Evolutionary conservation across 169 alveolate species (phyloP).

Genomic region (Cyclospora cayetanensis): DNA sequence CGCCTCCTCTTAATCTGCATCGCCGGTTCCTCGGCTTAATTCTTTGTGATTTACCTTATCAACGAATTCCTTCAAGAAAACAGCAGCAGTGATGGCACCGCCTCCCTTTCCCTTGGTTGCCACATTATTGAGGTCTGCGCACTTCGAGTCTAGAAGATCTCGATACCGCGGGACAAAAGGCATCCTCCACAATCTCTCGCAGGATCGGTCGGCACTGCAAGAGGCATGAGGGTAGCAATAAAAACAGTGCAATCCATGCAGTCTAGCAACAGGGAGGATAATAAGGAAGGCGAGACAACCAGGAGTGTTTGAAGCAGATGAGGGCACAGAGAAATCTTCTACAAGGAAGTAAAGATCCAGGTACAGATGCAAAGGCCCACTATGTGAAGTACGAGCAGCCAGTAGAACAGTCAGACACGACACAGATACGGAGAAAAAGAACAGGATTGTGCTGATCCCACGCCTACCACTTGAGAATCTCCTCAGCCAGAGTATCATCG

Average conservation of each 20-base stretch:
- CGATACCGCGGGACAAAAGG: constrained; percentile 89
- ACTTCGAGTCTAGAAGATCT: constrained; percentile 83
- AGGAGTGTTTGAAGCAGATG: neutral
- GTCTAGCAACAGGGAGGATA: neutral
- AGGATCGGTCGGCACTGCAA: constrained; percentile 76
- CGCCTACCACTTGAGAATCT: constrained; percentile 28
- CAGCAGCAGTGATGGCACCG: constrained; percentile 91
- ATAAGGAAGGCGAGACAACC: neutral
- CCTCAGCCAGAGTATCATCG: constrained; percentile 9
- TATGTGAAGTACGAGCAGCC: neutral
- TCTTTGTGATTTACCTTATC: constrained; percentile 83
- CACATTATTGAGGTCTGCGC: constrained; percentile 91
- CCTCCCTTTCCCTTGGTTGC: constrained; percentile 75
- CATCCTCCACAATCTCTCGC: constrained; percentile 90
- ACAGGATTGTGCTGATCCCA: neutral
- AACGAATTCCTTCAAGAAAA: constrained; percentile 92
- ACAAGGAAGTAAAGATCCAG: neutral
- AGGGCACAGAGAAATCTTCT: neutral
- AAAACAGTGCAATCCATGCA: neutral
- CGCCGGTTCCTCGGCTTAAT: too few relatives aligned
- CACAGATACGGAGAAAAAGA: neutral
- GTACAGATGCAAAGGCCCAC: neutral
- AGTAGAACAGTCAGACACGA: neutral
- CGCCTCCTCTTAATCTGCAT: too few relatives aligned
- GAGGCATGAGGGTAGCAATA: too few relatives aligned